Conservation (phyloP, 164 flowering plant genomes). For the Cinnamomum chago region DNA sequence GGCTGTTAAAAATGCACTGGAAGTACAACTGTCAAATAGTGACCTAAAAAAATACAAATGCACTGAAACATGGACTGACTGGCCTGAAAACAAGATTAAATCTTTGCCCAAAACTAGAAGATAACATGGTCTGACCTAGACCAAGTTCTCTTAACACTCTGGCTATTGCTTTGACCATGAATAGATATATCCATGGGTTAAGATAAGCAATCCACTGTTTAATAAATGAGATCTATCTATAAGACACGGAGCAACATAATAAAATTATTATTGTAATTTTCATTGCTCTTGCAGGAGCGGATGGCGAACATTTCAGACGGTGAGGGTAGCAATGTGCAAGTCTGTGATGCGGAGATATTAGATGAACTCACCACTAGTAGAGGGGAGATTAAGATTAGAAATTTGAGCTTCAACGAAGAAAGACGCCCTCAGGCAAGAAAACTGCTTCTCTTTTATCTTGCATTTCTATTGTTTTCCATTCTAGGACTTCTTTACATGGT, state of each 20-base stretch:
- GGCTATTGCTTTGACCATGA: too few relatives aligned
- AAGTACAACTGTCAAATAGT: too few relatives aligned
- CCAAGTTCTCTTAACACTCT: too few relatives aligned
- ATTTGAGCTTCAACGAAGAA: constrained; percentile 40
- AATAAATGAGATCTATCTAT: too few relatives aligned
- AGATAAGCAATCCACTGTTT: neutral
- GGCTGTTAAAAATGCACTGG: too few relatives aligned
- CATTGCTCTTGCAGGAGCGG: constrained; percentile 28
- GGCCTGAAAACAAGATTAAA: too few relatives aligned
- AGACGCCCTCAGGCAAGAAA: constrained; percentile 25
- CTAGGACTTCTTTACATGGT: neutral
- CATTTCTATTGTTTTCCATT: neutral
- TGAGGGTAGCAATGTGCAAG: constrained; percentile 22
- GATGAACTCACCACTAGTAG: constrained; percentile 73
- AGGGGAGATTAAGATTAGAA: constrained; percentile 76
- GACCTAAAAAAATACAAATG: too few relatives aligned
- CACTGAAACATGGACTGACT: too few relatives aligned
- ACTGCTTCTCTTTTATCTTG: neutral
- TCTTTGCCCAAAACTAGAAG: too few relatives aligned
- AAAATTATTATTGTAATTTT: too few relatives aligned
- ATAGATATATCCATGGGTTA: neutral
- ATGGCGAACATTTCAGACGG: neutral
- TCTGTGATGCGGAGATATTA: constrained; percentile 62
- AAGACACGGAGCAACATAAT: neutral
- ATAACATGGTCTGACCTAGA: too few relatives aligned